phyloP scores from a whole-genome alignment of 2,329 filamentous ascomycete species.

The Paradendryphiella salina region DNA sequence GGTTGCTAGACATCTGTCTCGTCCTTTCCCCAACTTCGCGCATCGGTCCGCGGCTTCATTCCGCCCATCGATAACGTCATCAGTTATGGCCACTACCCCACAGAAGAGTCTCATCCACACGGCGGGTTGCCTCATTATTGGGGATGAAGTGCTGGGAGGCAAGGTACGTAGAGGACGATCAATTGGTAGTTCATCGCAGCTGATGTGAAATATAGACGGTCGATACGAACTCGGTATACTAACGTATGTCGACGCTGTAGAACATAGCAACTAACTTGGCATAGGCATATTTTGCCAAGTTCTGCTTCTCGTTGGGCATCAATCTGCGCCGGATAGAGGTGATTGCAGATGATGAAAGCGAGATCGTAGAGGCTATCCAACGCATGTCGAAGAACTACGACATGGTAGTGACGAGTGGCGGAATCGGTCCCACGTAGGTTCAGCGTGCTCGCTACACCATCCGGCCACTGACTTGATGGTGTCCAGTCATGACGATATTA shows the following conservation, averaged over 20 bases:
- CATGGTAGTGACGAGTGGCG: slow-evolving; percentile 92
- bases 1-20: slow-evolving; percentile 70
- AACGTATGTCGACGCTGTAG: neutral
- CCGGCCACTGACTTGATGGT: slow-evolving; percentile 21
- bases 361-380: slow-evolving; percentile 83
- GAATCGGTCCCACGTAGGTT: slow-evolving; percentile 89
- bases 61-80: slow-evolving; percentile 44
- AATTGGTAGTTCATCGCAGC: slow-evolving; percentile 11
- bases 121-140: slow-evolving; percentile 90
- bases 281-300: slow-evolving; percentile 64
- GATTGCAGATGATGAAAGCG: slow-evolving; percentile 86
- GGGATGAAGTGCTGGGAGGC: slow-evolving; percentile 93
- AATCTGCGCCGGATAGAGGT: slow-evolving; percentile 86
- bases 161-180: slow-evolving; percentile 64
- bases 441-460: slow-evolving; percentile 13
- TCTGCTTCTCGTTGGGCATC: slow-evolving; percentile 66
- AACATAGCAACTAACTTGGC: slow-evolving; percentile 17
- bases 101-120: slow-evolving; percentile 76
- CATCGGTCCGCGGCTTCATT: slow-evolving; percentile 51
- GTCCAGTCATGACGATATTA: slow-evolving; percentile 90
- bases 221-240: slow-evolving; percentile 62
- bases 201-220: slow-evolving; percentile 56
- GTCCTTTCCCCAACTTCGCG: slow-evolving; percentile 62
- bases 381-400: slow-evolving; percentile 91
- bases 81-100: slow-evolving; percentile 54